Evolutionary conservation across 2,329 filamentous ascomycete genomes (phyloP).

Genomic region (Aspergillus luchuensis): DNA sequence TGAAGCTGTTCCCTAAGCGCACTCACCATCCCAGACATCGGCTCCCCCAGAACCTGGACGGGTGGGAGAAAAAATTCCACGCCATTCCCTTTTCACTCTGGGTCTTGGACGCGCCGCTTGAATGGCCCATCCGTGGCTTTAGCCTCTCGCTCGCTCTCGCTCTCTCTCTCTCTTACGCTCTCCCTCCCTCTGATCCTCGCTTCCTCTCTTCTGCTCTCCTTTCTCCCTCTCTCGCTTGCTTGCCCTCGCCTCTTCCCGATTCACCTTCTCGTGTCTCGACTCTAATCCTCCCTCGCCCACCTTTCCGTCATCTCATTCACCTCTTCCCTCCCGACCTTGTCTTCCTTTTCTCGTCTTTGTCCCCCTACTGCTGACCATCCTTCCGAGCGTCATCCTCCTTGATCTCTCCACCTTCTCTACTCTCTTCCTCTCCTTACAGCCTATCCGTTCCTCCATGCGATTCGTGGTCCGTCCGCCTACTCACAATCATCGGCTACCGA

Average conservation of each 20-base stretch:
- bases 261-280: constrained; percentile 12
- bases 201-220: constrained; percentile 18
- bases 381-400: constrained; percentile 7
- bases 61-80: constrained; percentile 25
- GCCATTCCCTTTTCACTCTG: constrained; percentile 31
- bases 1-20: neutral
- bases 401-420: constrained; percentile 1
- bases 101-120: constrained; percentile 28
- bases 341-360: constrained; percentile 13
- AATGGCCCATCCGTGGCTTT: constrained; percentile 30
- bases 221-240: constrained; percentile 13
- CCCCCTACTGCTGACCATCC: constrained; percentile 8
- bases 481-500: constrained; percentile 23
- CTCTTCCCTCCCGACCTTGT: constrained; percentile 13
- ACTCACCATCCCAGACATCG: constrained; percentile 3
- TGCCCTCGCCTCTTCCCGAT: constrained; percentile 2
- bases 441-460: constrained; percentile 24
- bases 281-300: constrained; percentile 12
- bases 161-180: constrained; percentile 16
- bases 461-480: constrained; percentile 24
- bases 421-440: neutral
- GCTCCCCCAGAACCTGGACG: constrained; percentile 15
- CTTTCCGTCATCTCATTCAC: constrained; percentile 17
- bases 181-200: constrained; percentile 13
- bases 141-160: constrained; percentile 19